Conservation (phyloP, 1,139 yeast species). For the Blastobotrys elegans region DNA sequence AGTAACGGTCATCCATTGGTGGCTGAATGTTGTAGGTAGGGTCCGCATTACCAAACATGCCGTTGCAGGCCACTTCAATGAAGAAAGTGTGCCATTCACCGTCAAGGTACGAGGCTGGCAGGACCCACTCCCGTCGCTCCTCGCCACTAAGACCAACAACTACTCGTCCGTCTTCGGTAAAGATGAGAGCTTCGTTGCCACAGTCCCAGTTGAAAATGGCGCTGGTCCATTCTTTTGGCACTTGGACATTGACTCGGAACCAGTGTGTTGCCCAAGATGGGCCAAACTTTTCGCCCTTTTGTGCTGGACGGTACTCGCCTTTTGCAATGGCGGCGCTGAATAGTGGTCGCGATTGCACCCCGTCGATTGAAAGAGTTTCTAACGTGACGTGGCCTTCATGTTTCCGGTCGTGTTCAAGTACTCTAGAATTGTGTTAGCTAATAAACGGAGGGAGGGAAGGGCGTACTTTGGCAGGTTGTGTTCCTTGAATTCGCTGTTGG, state of each 20-base stretch:
- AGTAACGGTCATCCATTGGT: constrained; percentile 63
- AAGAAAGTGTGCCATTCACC: constrained; percentile 52
- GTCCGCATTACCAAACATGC: constrained; percentile 76
- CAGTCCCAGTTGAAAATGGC: constrained; percentile 79
- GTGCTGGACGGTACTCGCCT: constrained; percentile 52
- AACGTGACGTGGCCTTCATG: constrained; percentile 43
- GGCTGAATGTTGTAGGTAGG: constrained; percentile 47
- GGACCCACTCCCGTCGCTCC: constrained; percentile 70
- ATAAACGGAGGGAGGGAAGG: not conserved
- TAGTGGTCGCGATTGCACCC: constrained; percentile 57
- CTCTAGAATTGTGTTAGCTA: constrained; percentile 11
- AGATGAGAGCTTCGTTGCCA: constrained; percentile 78
- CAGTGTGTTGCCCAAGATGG: constrained; percentile 98
- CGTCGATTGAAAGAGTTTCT: constrained; percentile 60
- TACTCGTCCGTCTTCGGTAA: constrained; percentile 61
- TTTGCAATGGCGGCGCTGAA: constrained; percentile 61
- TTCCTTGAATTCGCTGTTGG: constrained; percentile 62
- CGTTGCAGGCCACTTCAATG: constrained; percentile 88
- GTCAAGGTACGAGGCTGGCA: constrained; percentile 50
- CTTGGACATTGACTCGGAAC: constrained; percentile 63
- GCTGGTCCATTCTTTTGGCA: constrained; percentile 53
- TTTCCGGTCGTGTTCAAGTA: constrained; percentile 58
- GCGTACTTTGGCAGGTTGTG: constrained; percentile 66
- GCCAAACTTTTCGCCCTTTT: constrained; percentile 72
- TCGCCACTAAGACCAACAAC: constrained; percentile 84